Evolutionary conservation across 2,329 filamentous ascomycete genomes (phyloP).

Genomic region (Thelonectria discophora): DNA sequence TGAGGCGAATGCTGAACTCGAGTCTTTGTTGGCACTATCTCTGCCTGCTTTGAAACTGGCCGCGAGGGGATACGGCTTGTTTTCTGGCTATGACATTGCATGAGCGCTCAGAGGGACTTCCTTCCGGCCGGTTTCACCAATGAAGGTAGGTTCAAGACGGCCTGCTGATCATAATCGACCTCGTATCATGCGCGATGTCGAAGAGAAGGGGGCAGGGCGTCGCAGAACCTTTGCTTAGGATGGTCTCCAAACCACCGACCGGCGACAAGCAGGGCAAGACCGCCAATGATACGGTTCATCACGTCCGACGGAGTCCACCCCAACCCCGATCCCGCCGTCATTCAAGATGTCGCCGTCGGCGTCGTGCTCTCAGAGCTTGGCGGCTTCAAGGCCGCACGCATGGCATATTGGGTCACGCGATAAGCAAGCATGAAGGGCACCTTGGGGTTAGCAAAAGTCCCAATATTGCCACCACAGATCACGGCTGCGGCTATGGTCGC

Average conservation of each 20-base stretch:
- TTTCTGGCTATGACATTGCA: conserved; percentile 1
- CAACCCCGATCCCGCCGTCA: conserved; percentile 71
- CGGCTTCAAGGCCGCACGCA: conserved; percentile 88
- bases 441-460: neutral
- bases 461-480: neutral
- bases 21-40: neutral
- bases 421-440: too few species aligned
- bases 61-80: neutral
- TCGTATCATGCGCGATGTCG: neutral
- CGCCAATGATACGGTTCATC: conserved; percentile 1
- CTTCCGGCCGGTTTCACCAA: neutral
- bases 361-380: conserved; percentile 92
- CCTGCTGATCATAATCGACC: conserved; percentile 3
- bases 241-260: conserved; percentile 1
- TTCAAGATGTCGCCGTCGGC: conserved; percentile 83
- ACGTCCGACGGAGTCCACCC: conserved; percentile 58
- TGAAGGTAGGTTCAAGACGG: conserved; percentile 3
- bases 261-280: neutral
- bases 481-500: neutral
- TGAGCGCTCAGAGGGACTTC: neutral
- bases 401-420: conserved; percentile 61
- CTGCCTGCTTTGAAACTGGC: conserved; percentile 5
- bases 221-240: conserved; percentile 2
- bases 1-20: conserved; percentile 43
- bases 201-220: conserved; percentile 6